phyloP scores from a whole-genome alignment of 2,329 filamentous ascomycete species.

The Passalora sequoiae region DNA sequence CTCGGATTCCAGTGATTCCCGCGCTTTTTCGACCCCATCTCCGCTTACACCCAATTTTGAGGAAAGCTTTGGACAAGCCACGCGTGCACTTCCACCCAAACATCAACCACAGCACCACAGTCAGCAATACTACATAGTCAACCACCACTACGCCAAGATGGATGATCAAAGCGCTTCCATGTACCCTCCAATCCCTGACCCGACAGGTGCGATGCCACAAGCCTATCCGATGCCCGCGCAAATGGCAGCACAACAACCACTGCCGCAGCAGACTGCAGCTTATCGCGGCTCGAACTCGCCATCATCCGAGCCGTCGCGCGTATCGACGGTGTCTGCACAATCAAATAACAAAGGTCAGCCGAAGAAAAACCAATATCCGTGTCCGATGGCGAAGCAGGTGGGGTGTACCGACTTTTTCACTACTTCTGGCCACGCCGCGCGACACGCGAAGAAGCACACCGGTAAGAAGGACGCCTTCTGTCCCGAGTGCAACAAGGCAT shows the following conservation, averaged over 20 bases:
- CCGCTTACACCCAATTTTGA: slow-evolving; percentile 43
- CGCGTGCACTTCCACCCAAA: slow-evolving; percentile 14
- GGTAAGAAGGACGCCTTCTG: slow-evolving; percentile 71
- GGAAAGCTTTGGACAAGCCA: slow-evolving; percentile 25
- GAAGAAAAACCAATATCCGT: slow-evolving; percentile 67
- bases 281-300: slow-evolving; percentile 38
- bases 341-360: slow-evolving; percentile 41
- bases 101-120: slow-evolving; percentile 18
- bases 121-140: slow-evolving; percentile 18
- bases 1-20: slow-evolving; percentile 45
- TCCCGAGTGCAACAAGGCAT: slow-evolving; percentile 69
- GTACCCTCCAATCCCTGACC: slow-evolving; percentile 36
- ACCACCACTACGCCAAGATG: slow-evolving; percentile 29
- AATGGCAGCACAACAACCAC: slow-evolving; percentile 17
- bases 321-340: slow-evolving; percentile 40
- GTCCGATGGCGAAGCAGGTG: slow-evolving; percentile 65
- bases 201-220: slow-evolving; percentile 28
- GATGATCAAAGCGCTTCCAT: slow-evolving; percentile 32
- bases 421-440: slow-evolving; percentile 77
- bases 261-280: slow-evolving; percentile 4
- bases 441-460: slow-evolving; percentile 79
- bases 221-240: slow-evolving; percentile 31
- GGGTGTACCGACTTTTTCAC: slow-evolving; percentile 76
- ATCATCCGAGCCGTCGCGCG: slow-evolving; percentile 42
- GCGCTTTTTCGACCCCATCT: slow-evolving; percentile 40